Percentiles rank a stretch among this genome's conserved stretches.
These are phyloP conservation scores for Diaporthe destruens DNA, from an alignment of 2,329 filamentous ascomycete genomes.

Conservation along the genomic window DNA sequence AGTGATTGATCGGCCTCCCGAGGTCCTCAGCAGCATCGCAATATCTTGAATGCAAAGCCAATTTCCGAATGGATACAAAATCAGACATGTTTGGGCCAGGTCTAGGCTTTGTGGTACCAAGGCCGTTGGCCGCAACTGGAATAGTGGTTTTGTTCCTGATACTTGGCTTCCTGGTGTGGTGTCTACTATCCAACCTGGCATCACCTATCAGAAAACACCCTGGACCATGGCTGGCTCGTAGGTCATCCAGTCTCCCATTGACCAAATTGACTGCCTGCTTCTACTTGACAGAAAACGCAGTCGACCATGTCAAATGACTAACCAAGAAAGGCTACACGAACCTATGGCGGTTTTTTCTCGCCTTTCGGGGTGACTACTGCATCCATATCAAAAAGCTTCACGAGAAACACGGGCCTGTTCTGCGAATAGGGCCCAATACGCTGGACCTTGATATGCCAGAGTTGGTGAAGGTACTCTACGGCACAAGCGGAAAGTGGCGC, in stretches of 20 bases:
- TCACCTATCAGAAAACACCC: background rate
- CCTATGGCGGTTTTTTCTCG: background rate
- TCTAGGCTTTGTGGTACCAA: background rate
- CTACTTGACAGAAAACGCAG: rapidly evolving
- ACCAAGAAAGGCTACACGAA: background rate
- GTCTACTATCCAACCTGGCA: background rate
- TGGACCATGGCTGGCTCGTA: conserved; percentile 13
- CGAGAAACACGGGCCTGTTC: background rate
- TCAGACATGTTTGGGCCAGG: background rate
- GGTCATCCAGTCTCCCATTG: background rate
- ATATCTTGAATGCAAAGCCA: too few species aligned
- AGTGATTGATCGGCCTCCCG: too few species aligned
- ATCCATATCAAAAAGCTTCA: background rate
- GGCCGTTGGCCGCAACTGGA: background rate
- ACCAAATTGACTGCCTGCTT: rapidly evolving
- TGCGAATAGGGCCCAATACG: background rate
- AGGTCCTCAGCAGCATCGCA: too few species aligned
- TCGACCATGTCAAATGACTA: background rate
- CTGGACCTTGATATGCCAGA: background rate
- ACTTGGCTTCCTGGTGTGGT: background rate
- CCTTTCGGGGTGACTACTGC: background rate
- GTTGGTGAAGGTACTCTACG: background rate
- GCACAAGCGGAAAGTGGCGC: background rate
- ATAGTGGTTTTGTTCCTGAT: background rate
- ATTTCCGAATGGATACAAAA: background rate